These are phyloP conservation scores for Teunomyces gatunensis DNA, from an alignment of 805 yeast genomes.

Conservation along the genomic window DNA sequence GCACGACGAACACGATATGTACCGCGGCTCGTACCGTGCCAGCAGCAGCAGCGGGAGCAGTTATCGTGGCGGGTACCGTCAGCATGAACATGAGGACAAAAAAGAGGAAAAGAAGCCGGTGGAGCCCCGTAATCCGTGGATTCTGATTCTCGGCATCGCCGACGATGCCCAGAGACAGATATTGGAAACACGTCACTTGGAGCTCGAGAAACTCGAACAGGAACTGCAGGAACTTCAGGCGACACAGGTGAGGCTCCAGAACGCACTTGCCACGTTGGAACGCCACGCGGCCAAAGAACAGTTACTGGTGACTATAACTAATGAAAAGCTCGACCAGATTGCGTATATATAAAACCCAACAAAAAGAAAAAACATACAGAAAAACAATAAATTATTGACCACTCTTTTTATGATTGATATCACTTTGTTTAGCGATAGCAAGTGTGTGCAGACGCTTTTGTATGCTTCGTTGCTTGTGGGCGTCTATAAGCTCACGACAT, in stretches of 20 bases:
- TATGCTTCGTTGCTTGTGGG: slow-evolving; percentile 55
- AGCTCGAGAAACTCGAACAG: slow-evolving; percentile 22
- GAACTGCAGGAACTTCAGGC: slow-evolving; percentile 26
- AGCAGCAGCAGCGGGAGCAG: not conserved
- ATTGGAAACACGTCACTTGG: slow-evolving; percentile 25
- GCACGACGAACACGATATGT: not conserved
- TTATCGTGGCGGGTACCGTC: not conserved
- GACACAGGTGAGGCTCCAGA: slow-evolving; percentile 20
- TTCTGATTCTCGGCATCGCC: slow-evolving; percentile 25
- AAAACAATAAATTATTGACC: not conserved
- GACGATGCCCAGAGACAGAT: slow-evolving; percentile 23
- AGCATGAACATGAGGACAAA: not conserved
- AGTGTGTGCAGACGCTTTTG: slow-evolving; percentile 16
- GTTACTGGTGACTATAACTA: slow-evolving; percentile 35
- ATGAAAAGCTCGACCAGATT: slow-evolving; percentile 51
- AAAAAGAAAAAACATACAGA: no score
- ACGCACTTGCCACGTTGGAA: slow-evolving; percentile 16
- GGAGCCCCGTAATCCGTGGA: slow-evolving; percentile 31
- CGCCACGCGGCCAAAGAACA: slow-evolving; percentile 30
- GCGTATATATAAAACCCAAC: slow-evolving; percentile 28
- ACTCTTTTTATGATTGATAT: not conserved
- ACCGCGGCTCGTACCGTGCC: not conserved
- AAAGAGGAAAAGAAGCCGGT: slow-evolving; percentile 2
- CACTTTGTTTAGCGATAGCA: slow-evolving; percentile 12
- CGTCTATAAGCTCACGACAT: slow-evolving; percentile 52